Evolutionary conservation across 352 stramenopile species (phyloP).

Genomic region (Phytophthora pinifolia): DNA sequence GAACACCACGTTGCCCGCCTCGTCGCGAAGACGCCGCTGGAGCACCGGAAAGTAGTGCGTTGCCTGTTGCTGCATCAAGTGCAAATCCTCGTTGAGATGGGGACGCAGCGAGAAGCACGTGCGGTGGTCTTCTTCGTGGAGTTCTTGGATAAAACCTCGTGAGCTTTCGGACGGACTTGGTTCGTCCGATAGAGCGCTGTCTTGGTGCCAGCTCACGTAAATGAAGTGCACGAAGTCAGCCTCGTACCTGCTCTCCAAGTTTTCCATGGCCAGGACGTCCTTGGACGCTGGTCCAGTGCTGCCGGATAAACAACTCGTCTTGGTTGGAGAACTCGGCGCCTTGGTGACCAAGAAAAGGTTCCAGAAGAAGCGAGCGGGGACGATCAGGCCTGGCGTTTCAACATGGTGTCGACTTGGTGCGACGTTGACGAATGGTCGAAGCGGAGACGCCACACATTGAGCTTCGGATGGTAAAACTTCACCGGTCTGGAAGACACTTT

Average conservation of each 20-base stretch:
- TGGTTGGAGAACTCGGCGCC: not conserved
- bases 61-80: slow-evolving; percentile 40
- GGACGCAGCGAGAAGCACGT: slow-evolving; percentile 36
- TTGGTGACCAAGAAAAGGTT: slow-evolving; percentile 45
- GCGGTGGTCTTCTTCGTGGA: slow-evolving; percentile 39
- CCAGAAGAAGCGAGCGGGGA: slow-evolving; percentile 46
- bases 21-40: slow-evolving; percentile 45
- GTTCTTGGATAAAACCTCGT: slow-evolving; percentile 24
- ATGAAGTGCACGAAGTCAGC: slow-evolving; percentile 51
- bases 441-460: not conserved
- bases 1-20: slow-evolving; percentile 43
- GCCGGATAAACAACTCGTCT: slow-evolving; percentile 12
- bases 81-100: not conserved
- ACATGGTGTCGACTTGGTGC: slow-evolving; percentile 7
- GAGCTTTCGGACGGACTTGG: not conserved
- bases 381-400: slow-evolving; percentile 10
- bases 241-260: slow-evolving; percentile 41
- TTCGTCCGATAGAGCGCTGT: not conserved
- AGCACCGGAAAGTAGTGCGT: slow-evolving; percentile 41
- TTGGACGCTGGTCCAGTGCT: slow-evolving; percentile 18
- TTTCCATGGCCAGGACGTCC: slow-evolving; percentile 30
- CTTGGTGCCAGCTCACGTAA: slow-evolving; percentile 44
- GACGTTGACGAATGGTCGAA: not conserved
- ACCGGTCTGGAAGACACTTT: slow-evolving; percentile 1
- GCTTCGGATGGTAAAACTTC: not conserved